Conservation (phyloP, 306 rosid genomes). For the Fragaria ananassa region DNA sequence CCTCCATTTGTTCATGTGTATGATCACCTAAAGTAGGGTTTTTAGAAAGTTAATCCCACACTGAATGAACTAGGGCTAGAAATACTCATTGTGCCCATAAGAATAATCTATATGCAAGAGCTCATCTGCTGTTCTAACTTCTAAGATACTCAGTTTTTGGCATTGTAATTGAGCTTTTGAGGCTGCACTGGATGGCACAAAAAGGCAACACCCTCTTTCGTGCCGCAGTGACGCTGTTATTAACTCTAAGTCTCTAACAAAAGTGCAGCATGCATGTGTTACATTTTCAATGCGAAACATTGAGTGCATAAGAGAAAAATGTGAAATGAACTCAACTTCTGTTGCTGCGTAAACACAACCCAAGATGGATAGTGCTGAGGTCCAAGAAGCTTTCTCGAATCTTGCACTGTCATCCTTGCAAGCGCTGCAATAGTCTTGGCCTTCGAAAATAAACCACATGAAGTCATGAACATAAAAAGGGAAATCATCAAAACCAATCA, state of each 20-base stretch:
- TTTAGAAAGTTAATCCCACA: neutral
- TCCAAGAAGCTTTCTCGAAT: conserved; percentile 69
- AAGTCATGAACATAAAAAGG: neutral
- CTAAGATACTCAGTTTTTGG: neutral
- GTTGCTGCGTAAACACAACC: conserved; percentile 72
- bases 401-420: conserved; percentile 83
- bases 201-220: neutral
- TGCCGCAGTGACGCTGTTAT: neutral
- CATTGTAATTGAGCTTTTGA: neutral
- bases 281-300: neutral
- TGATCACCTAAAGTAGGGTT: neutral
- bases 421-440: conserved; percentile 67
- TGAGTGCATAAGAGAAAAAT: neutral
- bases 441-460: conserved; percentile 25
- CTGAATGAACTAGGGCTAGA: neutral
- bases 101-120: neutral
- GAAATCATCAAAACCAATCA: neutral
- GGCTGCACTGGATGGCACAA: neutral
- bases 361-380: conserved; percentile 66
- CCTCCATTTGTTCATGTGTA: neutral
- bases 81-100: neutral
- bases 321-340: conserved; percentile 60
- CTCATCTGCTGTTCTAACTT: neutral
- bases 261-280: neutral
- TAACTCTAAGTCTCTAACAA: neutral